These are phyloP conservation scores for Lactarius evosmus DNA, from an alignment of 768 basidiomycete genomes.

Conservation along the genomic window DNA sequence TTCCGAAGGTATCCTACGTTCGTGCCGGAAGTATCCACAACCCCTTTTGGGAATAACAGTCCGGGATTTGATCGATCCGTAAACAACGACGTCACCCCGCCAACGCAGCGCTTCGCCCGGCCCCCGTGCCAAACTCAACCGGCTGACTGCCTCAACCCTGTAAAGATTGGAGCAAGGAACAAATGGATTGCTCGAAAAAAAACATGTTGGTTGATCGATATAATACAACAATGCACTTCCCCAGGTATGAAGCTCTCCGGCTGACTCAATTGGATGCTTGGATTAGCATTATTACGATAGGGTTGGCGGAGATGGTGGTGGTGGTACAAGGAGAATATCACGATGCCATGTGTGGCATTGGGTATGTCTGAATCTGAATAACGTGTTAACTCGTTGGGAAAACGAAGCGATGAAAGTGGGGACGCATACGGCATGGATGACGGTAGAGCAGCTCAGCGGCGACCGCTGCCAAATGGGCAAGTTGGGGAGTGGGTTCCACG, in stretches of 20 bases:
- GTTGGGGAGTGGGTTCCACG: slow-evolving; percentile 51
- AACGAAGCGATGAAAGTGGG: neutral
- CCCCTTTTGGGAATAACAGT: slow-evolving; percentile 5
- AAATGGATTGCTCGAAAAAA: slow-evolving; percentile 7
- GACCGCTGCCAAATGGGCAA: slow-evolving; percentile 52
- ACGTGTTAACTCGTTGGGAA: neutral
- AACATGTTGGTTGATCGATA: slow-evolving; percentile 18
- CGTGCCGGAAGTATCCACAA: neutral
- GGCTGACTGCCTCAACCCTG: neutral
- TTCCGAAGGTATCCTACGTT: neutral
- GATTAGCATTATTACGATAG: slow-evolving; percentile 22
- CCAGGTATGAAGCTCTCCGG: neutral
- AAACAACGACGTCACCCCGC: slow-evolving; percentile 21
- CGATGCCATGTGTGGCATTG: slow-evolving; percentile 12
- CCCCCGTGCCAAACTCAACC: neutral
- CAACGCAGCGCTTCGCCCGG: neutral
- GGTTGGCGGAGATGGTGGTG: neutral
- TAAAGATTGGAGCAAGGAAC: neutral
- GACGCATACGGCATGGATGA: slow-evolving; percentile 4
- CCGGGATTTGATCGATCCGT: slow-evolving; percentile 19
- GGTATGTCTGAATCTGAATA: neutral
- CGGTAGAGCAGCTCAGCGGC: slow-evolving; percentile 33
- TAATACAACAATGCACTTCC: slow-evolving; percentile 19
- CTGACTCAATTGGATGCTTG: slow-evolving; percentile 6
- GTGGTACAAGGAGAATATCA: slow-evolving; percentile 29